Conservation (phyloP, 495 filamentous ascomycete species). For the Bathelium albidoporum region DNA sequence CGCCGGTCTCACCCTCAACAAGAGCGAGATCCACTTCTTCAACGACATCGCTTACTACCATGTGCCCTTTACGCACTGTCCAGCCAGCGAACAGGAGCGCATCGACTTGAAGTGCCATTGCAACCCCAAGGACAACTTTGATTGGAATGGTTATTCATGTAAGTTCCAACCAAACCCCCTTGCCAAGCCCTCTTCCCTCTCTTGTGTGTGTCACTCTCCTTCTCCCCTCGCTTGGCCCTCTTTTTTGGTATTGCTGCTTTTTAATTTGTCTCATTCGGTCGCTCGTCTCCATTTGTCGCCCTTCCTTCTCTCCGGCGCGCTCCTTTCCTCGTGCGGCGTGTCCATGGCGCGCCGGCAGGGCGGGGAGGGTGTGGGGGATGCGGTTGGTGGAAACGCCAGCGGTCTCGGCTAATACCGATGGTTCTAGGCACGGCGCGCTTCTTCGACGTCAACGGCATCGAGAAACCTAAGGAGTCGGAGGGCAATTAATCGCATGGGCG, state of each 20-base stretch:
- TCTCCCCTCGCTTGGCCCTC: too few relatives aligned
- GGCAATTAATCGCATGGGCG: conserved; percentile 17
- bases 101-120: conserved; percentile 82
- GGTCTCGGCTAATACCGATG: conserved; percentile 3
- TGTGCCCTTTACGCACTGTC: conserved; percentile 97
- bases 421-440: conserved; percentile 64
- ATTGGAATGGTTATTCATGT: conserved; percentile 98
- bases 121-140: conserved; percentile 93
- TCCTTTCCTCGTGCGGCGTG: conserved; percentile 6
- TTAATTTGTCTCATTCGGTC: neutral
- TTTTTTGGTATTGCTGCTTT: neutral
- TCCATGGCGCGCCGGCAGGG: neutral
- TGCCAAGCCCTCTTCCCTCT: too few relatives aligned
- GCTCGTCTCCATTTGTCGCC: neutral
- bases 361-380: neutral
- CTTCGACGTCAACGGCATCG: conserved; percentile 68
- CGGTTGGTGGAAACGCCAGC: neutral
- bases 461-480: conserved; percentile 75
- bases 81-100: conserved; percentile 70
- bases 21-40: conserved; percentile 95
- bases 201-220: too few relatives aligned
- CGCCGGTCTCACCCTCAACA: conserved; percentile 70
- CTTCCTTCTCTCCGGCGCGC: neutral
- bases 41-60: conserved; percentile 98
- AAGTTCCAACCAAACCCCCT: conserved; percentile 29